Conservation (phyloP, 352 stramenopile genomes). For the Phytopythium aichiense region DNA sequence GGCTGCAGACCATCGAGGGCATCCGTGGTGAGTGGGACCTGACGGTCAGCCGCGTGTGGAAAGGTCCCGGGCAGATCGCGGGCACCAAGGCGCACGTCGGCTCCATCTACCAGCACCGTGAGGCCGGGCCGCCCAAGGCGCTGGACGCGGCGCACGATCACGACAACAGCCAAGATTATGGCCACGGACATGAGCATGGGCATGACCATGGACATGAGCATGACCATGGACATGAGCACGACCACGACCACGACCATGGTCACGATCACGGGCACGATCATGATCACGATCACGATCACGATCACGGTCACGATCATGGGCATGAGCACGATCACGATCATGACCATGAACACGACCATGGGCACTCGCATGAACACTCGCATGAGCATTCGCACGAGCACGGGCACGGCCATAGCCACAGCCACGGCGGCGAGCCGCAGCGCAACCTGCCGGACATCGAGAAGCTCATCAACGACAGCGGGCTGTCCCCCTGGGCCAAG, state of each 20-base stretch:
- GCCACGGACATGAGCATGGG: constrained; percentile 11
- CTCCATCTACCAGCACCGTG: constrained; percentile 84
- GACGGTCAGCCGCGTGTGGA: constrained; percentile 58
- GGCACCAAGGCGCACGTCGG: constrained; percentile 86
- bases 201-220: constrained; percentile 23
- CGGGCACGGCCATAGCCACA: constrained; percentile 31
- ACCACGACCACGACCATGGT: constrained; percentile 4
- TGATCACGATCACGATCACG: constrained; percentile 12
- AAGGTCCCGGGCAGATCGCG: constrained; percentile 87
- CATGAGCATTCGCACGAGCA: constrained; percentile 31
- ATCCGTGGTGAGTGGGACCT: constrained; percentile 89
- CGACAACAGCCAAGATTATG: constrained; percentile 16
- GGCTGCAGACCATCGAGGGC: constrained; percentile 48
- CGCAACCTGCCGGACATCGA: constrained; percentile 91
- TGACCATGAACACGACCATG: constrained; percentile 10
- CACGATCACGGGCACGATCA: constrained; percentile 12
- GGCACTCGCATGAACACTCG: constrained; percentile 25
- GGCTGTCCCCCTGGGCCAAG: constrained; percentile 87
- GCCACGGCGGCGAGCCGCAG: constrained; percentile 57
- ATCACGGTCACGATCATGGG: constrained; percentile 15
- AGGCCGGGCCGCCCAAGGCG: constrained; percentile 26
- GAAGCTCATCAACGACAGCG: constrained; percentile 72
- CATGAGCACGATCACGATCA: constrained; percentile 8
- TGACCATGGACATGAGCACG: constrained; percentile 10
- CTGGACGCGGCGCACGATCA: constrained; percentile 6